Percentiles rank a stretch among this genome's conserved stretches.
Conservation (phyloP, 73 alveolate genomes). For the Paramecium octaurelia region DNA sequence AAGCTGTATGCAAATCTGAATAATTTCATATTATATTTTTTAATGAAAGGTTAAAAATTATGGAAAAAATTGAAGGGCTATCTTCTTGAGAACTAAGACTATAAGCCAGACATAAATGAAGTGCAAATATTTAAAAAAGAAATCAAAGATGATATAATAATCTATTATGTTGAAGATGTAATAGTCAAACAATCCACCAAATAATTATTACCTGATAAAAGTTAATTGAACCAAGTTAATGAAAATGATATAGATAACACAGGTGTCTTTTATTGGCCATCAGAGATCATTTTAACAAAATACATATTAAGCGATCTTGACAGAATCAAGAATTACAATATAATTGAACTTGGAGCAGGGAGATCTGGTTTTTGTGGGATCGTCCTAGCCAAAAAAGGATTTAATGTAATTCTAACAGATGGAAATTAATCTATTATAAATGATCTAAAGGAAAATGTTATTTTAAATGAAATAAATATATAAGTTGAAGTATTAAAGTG, state of each 20-base stretch:
- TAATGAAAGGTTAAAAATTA: neutral
- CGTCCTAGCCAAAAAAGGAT: neutral
- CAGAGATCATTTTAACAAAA: neutral
- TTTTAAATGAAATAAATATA: neutral
- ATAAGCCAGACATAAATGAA: neutral
- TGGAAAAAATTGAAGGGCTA: neutral
- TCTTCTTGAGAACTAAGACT: neutral
- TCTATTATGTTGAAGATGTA: neutral
- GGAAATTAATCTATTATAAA: neutral
- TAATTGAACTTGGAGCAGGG: slow-evolving; percentile 30
- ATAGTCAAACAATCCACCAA: neutral
- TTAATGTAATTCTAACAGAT: neutral
- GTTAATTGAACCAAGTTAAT: neutral
- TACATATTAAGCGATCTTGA: neutral
- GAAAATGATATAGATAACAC: slow-evolving; percentile 18
- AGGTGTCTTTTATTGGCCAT: slow-evolving; percentile 20
- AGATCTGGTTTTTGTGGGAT: slow-evolving; percentile 40
- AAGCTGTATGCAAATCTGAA: neutral
- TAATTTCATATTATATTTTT: slow-evolving; percentile 5
- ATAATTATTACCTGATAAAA: neutral
- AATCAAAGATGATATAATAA: neutral
- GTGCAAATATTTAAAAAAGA: neutral
- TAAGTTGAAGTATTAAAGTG: neutral
- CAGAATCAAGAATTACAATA: neutral
- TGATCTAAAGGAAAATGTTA: neutral